Percentiles rank a stretch among this genome's conserved stretches.
Conservation (phyloP, 768 basidiomycete species). For the Agrocybe pediades region DNA sequence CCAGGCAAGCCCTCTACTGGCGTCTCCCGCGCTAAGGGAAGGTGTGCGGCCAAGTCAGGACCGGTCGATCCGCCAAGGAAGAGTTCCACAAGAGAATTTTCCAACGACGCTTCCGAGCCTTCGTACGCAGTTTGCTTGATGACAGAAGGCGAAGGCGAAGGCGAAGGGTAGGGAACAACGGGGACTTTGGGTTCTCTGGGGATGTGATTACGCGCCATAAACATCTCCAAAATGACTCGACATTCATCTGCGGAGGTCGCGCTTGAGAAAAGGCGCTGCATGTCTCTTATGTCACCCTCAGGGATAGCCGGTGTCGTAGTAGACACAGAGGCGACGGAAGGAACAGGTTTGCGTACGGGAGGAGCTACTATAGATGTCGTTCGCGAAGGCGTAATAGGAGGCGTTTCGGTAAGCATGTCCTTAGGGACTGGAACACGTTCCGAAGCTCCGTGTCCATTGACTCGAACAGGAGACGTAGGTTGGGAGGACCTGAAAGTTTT, state of each 20-base stretch:
- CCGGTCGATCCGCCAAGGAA: slow-evolving; percentile 20
- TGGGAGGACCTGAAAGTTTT: slow-evolving; percentile 4
- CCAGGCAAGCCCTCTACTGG: slow-evolving; percentile 13
- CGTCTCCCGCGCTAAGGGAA: slow-evolving; percentile 3
- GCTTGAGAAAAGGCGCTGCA: slow-evolving; percentile 64
- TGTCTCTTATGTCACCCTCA: slow-evolving; percentile 56
- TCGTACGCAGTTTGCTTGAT: slow-evolving; percentile 18
- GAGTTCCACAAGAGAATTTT: slow-evolving; percentile 51
- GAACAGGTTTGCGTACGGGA: slow-evolving; percentile 24
- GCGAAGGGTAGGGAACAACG: slow-evolving; percentile 33
- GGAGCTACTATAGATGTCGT: slow-evolving; percentile 20
- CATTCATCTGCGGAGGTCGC: slow-evolving; percentile 84
- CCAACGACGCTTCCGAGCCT: slow-evolving; percentile 36
- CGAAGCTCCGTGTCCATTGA: slow-evolving; percentile 16
- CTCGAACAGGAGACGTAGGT: slow-evolving; percentile 15
- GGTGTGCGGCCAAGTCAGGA: slow-evolving; percentile 11
- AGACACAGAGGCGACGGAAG: slow-evolving; percentile 10
- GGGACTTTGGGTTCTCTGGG: slow-evolving; percentile 30
- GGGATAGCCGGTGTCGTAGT: slow-evolving; percentile 20
- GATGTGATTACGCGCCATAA: slow-evolving; percentile 64
- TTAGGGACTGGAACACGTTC: slow-evolving; percentile 9
- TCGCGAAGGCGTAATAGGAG: slow-evolving; percentile 18
- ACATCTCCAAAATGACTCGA: slow-evolving; percentile 82
- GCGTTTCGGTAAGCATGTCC: slow-evolving; percentile 14
- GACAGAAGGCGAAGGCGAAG: slow-evolving; percentile 38